Evolutionary conservation across 1,284 basidiomycete species (phyloP).

Genomic region (Sanguinoderma infundibulare): DNA sequence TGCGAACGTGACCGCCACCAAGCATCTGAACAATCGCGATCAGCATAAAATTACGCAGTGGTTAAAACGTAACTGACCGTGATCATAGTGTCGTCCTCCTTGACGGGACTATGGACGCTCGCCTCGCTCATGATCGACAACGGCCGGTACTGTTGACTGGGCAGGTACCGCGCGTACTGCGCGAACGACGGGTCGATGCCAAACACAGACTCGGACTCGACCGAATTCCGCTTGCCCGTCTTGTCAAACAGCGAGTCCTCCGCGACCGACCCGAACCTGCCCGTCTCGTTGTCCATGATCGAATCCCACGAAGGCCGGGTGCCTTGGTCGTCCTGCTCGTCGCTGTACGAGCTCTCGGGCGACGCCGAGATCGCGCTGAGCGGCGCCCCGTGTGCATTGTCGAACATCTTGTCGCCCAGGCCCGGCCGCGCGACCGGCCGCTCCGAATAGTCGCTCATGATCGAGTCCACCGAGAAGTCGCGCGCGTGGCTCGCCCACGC

Average conservation of each 20-base stretch:
- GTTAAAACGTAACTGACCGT: conserved; percentile 49
- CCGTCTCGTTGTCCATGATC: conserved; percentile 25
- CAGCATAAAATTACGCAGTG: not conserved
- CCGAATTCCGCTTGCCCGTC: conserved; percentile 53
- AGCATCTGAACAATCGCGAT: conserved; percentile 58
- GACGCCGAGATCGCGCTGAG: conserved; percentile 73
- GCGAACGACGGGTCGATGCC: conserved; percentile 49
- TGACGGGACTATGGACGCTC: conserved; percentile 53
- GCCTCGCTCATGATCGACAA: conserved; percentile 63
- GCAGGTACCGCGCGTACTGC: conserved; percentile 31
- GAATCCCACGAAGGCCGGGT: conserved; percentile 29
- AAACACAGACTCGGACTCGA: conserved; percentile 69
- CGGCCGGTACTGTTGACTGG: conserved; percentile 56
- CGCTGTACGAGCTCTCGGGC: conserved; percentile 49
- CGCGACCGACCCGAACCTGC: conserved; percentile 35
- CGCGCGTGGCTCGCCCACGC: conserved; percentile 66
- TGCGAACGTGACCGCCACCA: conserved; percentile 72
- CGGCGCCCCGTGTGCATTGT: conserved; percentile 61
- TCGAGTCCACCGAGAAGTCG: conserved; percentile 68
- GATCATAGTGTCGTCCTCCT: conserved; percentile 82
- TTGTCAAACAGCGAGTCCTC: conserved; percentile 73
- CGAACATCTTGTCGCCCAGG: conserved; percentile 89
- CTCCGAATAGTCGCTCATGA: conserved; percentile 65
- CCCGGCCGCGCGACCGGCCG: conserved; percentile 70
- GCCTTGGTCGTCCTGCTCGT: conserved; percentile 15